Base-by-base conservation (phyloP, 805 yeast genomes). In the Candida anglica region DNA sequence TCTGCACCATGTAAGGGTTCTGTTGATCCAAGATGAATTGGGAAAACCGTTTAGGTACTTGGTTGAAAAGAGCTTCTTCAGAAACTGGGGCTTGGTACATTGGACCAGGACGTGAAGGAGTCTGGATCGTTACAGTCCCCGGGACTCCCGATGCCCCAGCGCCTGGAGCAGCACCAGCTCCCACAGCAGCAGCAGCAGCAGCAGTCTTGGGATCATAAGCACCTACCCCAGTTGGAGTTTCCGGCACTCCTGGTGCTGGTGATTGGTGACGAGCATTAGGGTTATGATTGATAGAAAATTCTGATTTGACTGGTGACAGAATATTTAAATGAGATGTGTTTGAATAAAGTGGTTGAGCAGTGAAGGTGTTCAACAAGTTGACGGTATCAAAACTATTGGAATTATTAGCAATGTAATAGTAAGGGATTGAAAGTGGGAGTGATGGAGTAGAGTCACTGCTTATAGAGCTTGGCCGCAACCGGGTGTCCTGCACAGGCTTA, bases 1-100 rank as follows among this genome's bases (percentile, higher is more conserved):
- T 33, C 28, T 48, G 50, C 15, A 37, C 39, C 13, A 37, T 36
- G 33, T 40, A 38, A 9, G 58, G 52, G 30, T 43, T 44, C 36
- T 49, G 53, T 40, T 66, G 70, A 33, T 63, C 63, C 28, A 53
- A 39, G 11, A 66, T 61, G 40, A 66, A 63, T 32, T 58, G 63
- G 6, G 71, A 64, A 33, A 66, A 66, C 28, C 66, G 43, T 21
- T 50, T 55, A 3, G 72, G 72, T 7, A 66, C 67, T 33, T 56
- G 69, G 43, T 62, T 58, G 44, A 44, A 46, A 9, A 28, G 17
- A 6, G 34, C 31, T 17, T 3, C 16, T 16, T n/a, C 34, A n/a
- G n/a, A n/a, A n/a, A n/a, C n/a, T n/a, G n/a, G n/a, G n/a, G n/a
- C n/a, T n/a, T n/a, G n/a, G n/a, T n/a, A n/a, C 22, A 16, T 9